phyloP scores from a whole-genome alignment of 78 protist species.

The Anaeramoeba flamelloides region DNA sequence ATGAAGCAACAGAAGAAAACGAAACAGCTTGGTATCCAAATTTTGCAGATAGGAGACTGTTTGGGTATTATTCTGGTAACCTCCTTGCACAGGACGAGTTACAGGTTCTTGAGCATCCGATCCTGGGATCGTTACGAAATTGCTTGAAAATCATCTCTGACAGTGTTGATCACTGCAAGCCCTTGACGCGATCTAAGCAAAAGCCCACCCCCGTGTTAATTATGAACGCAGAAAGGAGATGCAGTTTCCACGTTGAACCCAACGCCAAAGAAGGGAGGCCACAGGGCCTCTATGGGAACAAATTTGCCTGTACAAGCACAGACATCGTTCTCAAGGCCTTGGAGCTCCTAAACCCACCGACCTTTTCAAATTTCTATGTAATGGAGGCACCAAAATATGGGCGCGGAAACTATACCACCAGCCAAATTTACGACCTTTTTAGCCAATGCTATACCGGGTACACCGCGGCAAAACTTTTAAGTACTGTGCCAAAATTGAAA shows the following conservation, averaged over 20 bases:
- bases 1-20: too few relatives aligned
- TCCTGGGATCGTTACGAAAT: slow-evolving; percentile 12
- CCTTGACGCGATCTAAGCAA: not conserved
- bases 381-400: slow-evolving; percentile 21
- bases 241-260: not conserved
- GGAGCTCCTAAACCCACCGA: slow-evolving; percentile 1
- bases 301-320: not conserved
- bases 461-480: slow-evolving; percentile 6
- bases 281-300: slow-evolving; percentile 7
- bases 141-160: not conserved
- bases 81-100: slow-evolving; percentile 23
- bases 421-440: not conserved
- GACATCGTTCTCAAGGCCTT: not conserved
- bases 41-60: not conserved
- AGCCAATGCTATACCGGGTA: slow-evolving; percentile 14
- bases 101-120: slow-evolving; percentile 23
- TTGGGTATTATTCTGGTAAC: slow-evolving; percentile 2
- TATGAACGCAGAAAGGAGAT: not conserved
- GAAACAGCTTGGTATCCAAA: not conserved
- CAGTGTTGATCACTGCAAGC: not conserved
- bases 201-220: not conserved
- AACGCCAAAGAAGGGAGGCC: not conserved
- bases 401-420: slow-evolving; percentile 2
- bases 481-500: too few relatives aligned
- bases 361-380: not conserved